Base-by-base conservation (phyloP, 768 basidiomycete species). In the Termitomyces sp. region DNA sequence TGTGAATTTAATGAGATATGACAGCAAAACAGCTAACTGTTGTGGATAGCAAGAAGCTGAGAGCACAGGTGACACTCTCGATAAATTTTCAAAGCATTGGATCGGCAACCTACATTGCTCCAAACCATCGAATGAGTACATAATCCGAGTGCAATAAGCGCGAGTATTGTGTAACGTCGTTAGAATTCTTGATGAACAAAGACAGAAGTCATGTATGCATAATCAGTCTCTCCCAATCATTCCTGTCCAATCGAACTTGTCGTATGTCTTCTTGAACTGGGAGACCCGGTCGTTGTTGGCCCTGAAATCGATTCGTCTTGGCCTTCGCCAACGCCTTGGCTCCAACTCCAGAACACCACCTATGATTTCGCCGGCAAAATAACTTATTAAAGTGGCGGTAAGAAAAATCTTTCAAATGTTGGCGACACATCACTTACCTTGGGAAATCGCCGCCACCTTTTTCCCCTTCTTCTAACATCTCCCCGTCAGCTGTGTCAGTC, bases 301-400 rank as follows among this genome's bases (percentile, higher is more conserved):
- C 50, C 81, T 74, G 41, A 81, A 81, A 65, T 96, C 94, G 48
- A 94, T 74, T 62, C 81, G 79, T 65, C 82, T 81, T 2, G 96
- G 95, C 64, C 86, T 80, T 55, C 89, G 75, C 96, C 96, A 99
- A 64, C 79, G 79, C 57, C 93, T 76, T 2, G 95, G 86, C 68
- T 96, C 94, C 41, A 97, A 68, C 13, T 93, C 94, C 51, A 99
- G 76, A 57, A 97, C 69, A 65, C 93, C 94, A 8, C 96, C 96
- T 61, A 98, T 87, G 64, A 98, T 96, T 72, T 99, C 96, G 18
- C 84, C 87, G 0, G 94, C 95, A 70, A 99, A 99, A 70, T 92
- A 97, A 60, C 95, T 96, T 63, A 20, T 30, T 24, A 15, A 39
- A 39, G 27, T 22, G 6, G 18, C 18, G 13, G 22, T 56, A 36